Evolutionary conservation across 192 early-diverging fungal genomes (phyloP).

Genomic region (Phycomyces nitens): DNA sequence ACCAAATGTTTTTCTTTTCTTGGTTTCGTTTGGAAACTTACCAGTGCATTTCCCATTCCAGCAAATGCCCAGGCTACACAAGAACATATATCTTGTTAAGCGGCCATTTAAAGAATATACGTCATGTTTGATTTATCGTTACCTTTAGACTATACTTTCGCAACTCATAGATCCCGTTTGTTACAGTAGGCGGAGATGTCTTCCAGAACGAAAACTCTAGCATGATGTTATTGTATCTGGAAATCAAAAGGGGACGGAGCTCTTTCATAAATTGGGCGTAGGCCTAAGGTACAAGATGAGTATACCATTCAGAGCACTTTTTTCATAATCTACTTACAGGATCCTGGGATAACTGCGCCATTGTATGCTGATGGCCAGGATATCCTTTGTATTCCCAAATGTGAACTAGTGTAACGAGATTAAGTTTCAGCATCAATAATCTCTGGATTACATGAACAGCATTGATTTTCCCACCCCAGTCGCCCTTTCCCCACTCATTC

Average conservation of each 20-base stretch:
- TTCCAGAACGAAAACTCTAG: slow-evolving; percentile 93
- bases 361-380: slow-evolving; percentile 68
- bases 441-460: too few species aligned
- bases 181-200: slow-evolving; percentile 67
- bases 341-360: slow-evolving; percentile 57
- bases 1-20: too few species aligned
- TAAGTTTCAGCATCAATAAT: too few species aligned
- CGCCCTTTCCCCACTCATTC: not conserved
- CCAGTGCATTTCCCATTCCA: slow-evolving; percentile 93
- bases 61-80: slow-evolving; percentile 73
- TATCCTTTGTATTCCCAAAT: slow-evolving; percentile 96
- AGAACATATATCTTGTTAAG: slow-evolving; percentile 2
- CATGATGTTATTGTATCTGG: slow-evolving; percentile 79
- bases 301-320: not conserved
- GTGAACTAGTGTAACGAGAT: slow-evolving; percentile 59
- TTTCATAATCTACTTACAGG: slow-evolving; percentile 40
- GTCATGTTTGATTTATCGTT: not conserved
- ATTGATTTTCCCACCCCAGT: too few species aligned
- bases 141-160: slow-evolving; percentile 81
- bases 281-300: slow-evolving; percentile 17
- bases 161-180: slow-evolving; percentile 89
- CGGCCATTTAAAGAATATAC: not conserved
- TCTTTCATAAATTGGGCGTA: slow-evolving; percentile 65
- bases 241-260: slow-evolving; percentile 65
- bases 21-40: too few species aligned